phyloP scores from a whole-genome alignment of 768 basidiomycete genomes.

The Phlegmacium glaucopus region DNA sequence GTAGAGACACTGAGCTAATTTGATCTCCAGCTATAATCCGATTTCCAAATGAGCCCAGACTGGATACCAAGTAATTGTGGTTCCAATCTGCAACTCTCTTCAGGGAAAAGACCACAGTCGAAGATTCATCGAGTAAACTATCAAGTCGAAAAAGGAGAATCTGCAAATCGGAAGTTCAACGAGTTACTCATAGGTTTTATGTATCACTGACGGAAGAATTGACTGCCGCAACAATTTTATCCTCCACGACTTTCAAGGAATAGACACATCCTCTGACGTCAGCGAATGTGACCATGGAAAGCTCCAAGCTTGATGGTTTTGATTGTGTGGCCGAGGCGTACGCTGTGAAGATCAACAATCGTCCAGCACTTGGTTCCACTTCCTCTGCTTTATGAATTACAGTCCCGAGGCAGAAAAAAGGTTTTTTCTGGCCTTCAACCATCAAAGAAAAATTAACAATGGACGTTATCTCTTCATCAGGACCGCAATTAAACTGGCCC shows the following conservation, averaged over 20 bases:
- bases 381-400: conserved; percentile 40
- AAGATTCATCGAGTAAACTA: conserved; percentile 22
- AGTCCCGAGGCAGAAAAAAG: conserved; percentile 51
- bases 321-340: conserved; percentile 21
- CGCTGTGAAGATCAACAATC: conserved; percentile 54
- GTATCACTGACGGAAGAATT: conserved; percentile 64
- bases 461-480: conserved; percentile 63
- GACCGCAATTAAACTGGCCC: conserved; percentile 43
- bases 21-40: conserved; percentile 74
- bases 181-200: background rate
- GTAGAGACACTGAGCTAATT: conserved; percentile 71
- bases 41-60: conserved; percentile 53
- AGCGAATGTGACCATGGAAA: conserved; percentile 38
- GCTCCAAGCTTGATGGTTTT: conserved; percentile 25
- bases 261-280: conserved; percentile 68
- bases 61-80: conserved; percentile 78
- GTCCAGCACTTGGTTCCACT: conserved; percentile 51
- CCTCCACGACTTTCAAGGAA: conserved; percentile 47
- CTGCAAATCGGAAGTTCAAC: conserved; percentile 20
- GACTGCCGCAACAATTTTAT: conserved; percentile 62
- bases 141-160: conserved; percentile 46
- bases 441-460: conserved; percentile 35
- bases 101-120: conserved; percentile 32
- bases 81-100: conserved; percentile 60
- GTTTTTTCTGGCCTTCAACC: conserved; percentile 25